Conservation (phyloP, 1,284 basidiomycete species). For the Cutaneotrichosporon arboriforme region DNA sequence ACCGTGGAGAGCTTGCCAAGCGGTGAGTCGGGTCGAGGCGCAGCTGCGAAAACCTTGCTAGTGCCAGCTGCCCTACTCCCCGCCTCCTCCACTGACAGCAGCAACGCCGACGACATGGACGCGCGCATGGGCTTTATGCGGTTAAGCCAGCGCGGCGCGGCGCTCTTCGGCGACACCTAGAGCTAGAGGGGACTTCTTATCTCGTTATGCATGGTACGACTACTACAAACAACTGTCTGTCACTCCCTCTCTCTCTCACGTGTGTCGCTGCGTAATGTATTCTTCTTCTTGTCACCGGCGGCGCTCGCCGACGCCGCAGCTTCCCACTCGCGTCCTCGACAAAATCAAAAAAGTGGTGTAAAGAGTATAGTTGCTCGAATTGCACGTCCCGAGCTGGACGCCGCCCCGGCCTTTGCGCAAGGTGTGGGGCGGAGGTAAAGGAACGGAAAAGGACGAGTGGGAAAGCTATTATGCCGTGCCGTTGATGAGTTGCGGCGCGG, state of each 20-base stretch:
- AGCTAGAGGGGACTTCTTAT: not conserved
- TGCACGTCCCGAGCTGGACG: not conserved
- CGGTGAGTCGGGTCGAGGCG: slow-evolving; percentile 25
- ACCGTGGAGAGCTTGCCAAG: slow-evolving; percentile 42
- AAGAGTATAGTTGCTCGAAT: too few species aligned
- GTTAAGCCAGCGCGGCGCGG: slow-evolving; percentile 27
- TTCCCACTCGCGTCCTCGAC: not conserved
- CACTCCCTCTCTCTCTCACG: too few species aligned
- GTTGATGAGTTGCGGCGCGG: slow-evolving; percentile 4
- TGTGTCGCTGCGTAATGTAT: too few species aligned
- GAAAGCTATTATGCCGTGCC: not conserved
- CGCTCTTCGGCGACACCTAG: slow-evolving; percentile 34
- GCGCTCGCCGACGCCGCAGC: not conserved
- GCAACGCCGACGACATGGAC: slow-evolving; percentile 37
- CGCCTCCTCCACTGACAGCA: slow-evolving; percentile 9
- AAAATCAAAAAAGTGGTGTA: too few species aligned
- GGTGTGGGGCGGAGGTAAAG: too few species aligned
- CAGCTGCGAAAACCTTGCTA: not conserved
- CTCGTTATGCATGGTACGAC: not conserved
- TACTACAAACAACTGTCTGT: slow-evolving; percentile 7
- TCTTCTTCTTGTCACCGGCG: not conserved
- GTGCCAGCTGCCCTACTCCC: not conserved
- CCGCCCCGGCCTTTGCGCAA: not conserved
- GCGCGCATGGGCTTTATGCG: slow-evolving; percentile 35
- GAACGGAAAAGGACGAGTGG: too few species aligned